These are phyloP conservation scores for Anthracocystis panici-leucophaei DNA, from an alignment of 1,284 basidiomycete genomes.

Conservation along the genomic window DNA sequence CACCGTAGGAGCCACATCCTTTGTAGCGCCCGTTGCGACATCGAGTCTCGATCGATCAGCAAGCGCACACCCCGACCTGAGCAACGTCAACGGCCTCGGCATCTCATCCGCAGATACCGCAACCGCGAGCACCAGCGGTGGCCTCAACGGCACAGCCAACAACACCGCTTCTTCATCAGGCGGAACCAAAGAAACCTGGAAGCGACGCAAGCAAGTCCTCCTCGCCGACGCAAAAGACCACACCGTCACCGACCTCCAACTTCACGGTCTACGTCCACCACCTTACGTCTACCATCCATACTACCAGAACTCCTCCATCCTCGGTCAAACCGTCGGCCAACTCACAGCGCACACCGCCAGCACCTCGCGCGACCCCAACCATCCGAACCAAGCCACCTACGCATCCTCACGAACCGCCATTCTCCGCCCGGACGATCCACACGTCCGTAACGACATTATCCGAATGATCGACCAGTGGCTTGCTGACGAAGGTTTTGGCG, in stretches of 20 bases:
- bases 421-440: slow-evolving; percentile 57
- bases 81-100: slow-evolving; percentile 31
- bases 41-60: slow-evolving; percentile 22
- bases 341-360: slow-evolving; percentile 29
- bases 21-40: not conserved
- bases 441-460: slow-evolving; percentile 62
- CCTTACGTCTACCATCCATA: slow-evolving; percentile 44
- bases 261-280: slow-evolving; percentile 54
- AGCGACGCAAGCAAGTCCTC: slow-evolving; percentile 55
- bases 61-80: slow-evolving; percentile 33
- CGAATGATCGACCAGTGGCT: slow-evolving; percentile 71
- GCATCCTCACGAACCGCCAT: slow-evolving; percentile 57
- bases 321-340: slow-evolving; percentile 37
- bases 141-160: not conserved
- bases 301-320: slow-evolving; percentile 45
- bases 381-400: slow-evolving; percentile 43
- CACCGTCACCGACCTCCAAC: slow-evolving; percentile 59
- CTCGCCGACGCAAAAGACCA: slow-evolving; percentile 57
- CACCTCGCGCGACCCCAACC: slow-evolving; percentile 20
- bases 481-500: slow-evolving; percentile 69
- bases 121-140: slow-evolving; percentile 8
- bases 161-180: slow-evolving; percentile 13
- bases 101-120: slow-evolving; percentile 20
- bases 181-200: slow-evolving; percentile 58
- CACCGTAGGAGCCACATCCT: slow-evolving; percentile 14